Evolutionary conservation across 2,329 filamentous ascomycete species (phyloP).

Genomic region (Ceratocystiopsis sp.): DNA sequence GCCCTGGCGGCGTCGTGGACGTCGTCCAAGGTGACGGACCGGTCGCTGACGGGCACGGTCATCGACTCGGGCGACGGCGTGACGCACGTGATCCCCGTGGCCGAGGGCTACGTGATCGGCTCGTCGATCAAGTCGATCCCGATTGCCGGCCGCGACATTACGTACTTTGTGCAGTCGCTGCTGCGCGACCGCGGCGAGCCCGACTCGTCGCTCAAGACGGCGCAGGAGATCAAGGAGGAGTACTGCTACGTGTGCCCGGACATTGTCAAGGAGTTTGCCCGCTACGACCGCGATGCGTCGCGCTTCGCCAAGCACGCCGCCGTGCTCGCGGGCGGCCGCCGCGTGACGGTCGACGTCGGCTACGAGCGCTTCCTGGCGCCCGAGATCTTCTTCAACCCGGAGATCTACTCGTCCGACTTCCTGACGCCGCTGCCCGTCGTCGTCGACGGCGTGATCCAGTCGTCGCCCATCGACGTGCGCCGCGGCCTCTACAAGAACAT

Average conservation of each 20-base stretch:
- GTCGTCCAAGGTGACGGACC: conserved; percentile 90
- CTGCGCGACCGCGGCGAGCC: conserved; percentile 92
- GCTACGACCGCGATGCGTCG: conserved; percentile 83
- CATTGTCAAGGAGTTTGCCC: conserved; percentile 94
- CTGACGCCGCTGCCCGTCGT: conserved; percentile 85
- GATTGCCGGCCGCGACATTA: conserved; percentile 94
- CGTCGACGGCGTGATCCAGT: conserved; percentile 93
- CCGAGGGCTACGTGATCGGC: conserved; percentile 96
- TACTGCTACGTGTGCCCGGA: conserved; percentile 98
- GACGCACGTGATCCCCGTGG: conserved; percentile 95
- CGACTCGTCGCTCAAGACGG: conserved; percentile 92
- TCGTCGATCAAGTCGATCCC: conserved; percentile 99
- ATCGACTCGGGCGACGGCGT: conserved; percentile 98
- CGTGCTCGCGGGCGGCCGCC: conserved; percentile 67
- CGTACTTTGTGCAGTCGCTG: conserved; percentile 94
- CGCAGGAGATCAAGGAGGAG: conserved; percentile 96
- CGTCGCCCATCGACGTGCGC: conserved; percentile 91
- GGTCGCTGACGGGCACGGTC: conserved; percentile 90
- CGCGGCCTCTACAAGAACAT: conserved; percentile 99
- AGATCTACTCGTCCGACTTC: conserved; percentile 98
- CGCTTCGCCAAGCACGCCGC: conserved; percentile 85
- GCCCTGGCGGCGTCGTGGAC: conserved; percentile 97
- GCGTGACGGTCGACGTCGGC: conserved; percentile 77
- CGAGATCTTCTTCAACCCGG: conserved; percentile 99
- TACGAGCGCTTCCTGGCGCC: conserved; percentile 97